Percentiles rank a stretch among this genome's conserved stretches.
Conservation (phyloP, 2,329 filamentous ascomycete genomes). For the Phoma sp. region DNA sequence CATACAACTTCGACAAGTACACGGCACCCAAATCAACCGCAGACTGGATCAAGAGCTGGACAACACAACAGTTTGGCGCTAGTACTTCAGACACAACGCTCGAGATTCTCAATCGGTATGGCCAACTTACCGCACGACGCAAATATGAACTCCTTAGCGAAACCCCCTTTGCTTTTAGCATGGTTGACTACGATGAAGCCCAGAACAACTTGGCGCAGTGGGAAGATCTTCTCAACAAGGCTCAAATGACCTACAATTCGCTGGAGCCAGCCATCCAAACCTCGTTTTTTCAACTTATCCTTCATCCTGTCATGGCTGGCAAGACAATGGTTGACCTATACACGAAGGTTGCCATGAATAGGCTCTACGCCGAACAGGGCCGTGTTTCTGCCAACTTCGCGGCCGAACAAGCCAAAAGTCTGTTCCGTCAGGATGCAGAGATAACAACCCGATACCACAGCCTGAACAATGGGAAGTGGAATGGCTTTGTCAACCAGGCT, state of each 20-base stretch:
- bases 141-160: neutral
- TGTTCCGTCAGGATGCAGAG: neutral
- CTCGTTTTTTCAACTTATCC: neutral
- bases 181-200: neutral
- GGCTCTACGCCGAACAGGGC: neutral
- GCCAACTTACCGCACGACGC: neutral
- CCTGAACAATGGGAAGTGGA: constrained; percentile 22
- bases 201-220: neutral
- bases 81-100: neutral
- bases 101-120: neutral
- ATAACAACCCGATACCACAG: constrained; percentile 17
- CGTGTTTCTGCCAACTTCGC: constrained; percentile 11
- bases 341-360: neutral
- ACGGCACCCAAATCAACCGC: neutral
- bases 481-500: constrained; percentile 25
- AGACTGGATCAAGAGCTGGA: neutral
- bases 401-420: constrained; percentile 12
- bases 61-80: neutral
- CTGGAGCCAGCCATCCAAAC: neutral
- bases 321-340: neutral
- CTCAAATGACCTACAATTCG: neutral
- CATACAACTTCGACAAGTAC: neutral
- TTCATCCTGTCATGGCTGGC: neutral
- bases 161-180: neutral
- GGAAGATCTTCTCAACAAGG: neutral